Evolutionary conservation across 371 early-diverging fungal species (phyloP), one percentile per base, ranked within the genome.

Genomic region (Mortierella sp.): DNA sequence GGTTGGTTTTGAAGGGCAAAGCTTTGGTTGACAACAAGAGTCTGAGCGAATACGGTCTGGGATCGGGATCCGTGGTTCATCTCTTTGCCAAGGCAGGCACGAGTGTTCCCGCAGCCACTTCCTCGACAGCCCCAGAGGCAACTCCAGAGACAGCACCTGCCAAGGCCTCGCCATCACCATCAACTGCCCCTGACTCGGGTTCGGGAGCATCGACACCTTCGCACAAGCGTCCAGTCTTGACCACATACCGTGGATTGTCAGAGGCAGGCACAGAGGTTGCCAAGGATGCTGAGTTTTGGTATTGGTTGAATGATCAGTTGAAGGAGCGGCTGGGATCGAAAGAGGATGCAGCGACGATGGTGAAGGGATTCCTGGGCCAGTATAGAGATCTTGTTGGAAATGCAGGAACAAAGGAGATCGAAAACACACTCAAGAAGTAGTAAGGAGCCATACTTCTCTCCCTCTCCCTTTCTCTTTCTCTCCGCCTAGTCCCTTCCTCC

Each of bases 1-100:
- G 88, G 23, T 77, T 91, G 44, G 81, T 91, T 44, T 76, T 90
- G 23, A 89, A 88, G 68, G 91, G 91, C 43, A 91, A 91, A 66
- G 86, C 86, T 14, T 79, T 91, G 56, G 62, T 82, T 9, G 91
- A 91, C 62, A 82, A 71, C 62, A 88, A 89, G 73, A 68, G 74
- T 15, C 63, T 91, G 62, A 67, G 61, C 19, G 90, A 91, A 28
- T 86, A 87, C 60, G 74, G 72, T 16, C 51, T 91, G 29, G 56
- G 69, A 7, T 64, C 85, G 30, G 87, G 81, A 21, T 76, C 84
- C 4, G 67, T 80, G 12, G 64, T 91, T 5, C 87, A 89, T 67
- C 75, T 89, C 62, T 88, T 89, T 81, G 55, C 86, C 28, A 84
- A 84, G 53, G 80, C 86, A 2, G 86, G 86, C 7, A 75, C 86